Percentiles rank a stretch among this genome's conserved stretches.
These are phyloP conservation scores for Fusarium mangiferae DNA, from an alignment of 2,329 filamentous ascomycete species.

Conservation along the genomic window DNA sequence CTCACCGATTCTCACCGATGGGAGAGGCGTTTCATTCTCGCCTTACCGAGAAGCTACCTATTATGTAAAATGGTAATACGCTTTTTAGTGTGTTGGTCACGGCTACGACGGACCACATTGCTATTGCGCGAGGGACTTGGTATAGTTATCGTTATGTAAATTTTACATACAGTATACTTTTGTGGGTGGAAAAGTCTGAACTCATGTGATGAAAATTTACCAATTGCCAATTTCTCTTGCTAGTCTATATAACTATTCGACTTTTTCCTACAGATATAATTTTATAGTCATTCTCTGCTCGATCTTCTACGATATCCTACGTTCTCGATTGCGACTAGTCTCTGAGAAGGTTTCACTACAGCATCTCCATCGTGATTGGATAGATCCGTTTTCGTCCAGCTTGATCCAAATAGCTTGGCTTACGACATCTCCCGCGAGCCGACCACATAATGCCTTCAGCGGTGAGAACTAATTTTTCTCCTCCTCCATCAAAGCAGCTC, in stretches of 20 bases:
- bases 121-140: neutral
- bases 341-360: neutral
- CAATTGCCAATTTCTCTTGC: neutral
- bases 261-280: neutral
- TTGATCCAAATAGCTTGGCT: slow-evolving; percentile 10
- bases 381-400: neutral
- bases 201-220: neutral
- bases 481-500: neutral
- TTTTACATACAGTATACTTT: slow-evolving; percentile 4
- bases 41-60: neutral
- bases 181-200: neutral
- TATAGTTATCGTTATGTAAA: slow-evolving; percentile 7
- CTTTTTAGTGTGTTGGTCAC: neutral
- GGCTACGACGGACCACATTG: neutral
- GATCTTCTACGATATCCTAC: neutral
- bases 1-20: slow-evolving; percentile 5
- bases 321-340: neutral
- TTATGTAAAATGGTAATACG: neutral
- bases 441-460: neutral
- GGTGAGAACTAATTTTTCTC: neutral
- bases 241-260: neutral
- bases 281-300: neutral
- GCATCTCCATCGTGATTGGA: neutral
- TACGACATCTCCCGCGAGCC: slow-evolving; percentile 18
- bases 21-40: neutral